A percentile compares a stretch with the other conserved stretches of the same genome.
Conservation (phyloP, 1,284 basidiomycete genomes). For the Stygiomarasmius scandens region DNA sequence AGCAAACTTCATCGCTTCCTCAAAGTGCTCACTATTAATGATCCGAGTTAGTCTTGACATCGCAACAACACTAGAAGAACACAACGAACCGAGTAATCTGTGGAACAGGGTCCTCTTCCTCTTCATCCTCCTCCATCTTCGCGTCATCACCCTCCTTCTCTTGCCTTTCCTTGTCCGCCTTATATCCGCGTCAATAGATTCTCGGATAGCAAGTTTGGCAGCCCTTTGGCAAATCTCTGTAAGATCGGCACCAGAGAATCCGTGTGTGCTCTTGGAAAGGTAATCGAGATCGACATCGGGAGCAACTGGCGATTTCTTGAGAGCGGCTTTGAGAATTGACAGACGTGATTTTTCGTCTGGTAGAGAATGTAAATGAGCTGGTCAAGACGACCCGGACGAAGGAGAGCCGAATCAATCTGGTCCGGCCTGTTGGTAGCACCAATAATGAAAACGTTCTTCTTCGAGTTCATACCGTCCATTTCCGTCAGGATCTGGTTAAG, state of each 20-base stretch:
- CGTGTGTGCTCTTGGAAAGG: constrained; percentile 94
- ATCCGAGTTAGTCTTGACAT: constrained; percentile 9
- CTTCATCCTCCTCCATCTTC: constrained; percentile 76
- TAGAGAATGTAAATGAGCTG: constrained; percentile 90
- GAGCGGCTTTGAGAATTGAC: constrained; percentile 88
- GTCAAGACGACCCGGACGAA: constrained; percentile 98
- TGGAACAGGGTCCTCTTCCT: constrained; percentile 93
- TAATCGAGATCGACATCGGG: constrained; percentile 85
- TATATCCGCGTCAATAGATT: constrained; percentile 94
- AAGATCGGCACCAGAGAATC: constrained; percentile 99
- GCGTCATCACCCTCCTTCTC: constrained; percentile 75
- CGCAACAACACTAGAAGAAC: constrained; percentile 5
- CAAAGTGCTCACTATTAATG: constrained; percentile 79
- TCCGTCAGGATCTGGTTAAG: constrained; percentile 97
- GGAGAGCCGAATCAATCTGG: constrained; percentile 95
- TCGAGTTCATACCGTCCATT: constrained; percentile 99
- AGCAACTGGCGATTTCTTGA: constrained; percentile 92
- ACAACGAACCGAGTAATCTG: constrained; percentile 79
- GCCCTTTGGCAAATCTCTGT: constrained; percentile 99
- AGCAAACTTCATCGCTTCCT: constrained; percentile 96
- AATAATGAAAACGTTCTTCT: constrained; percentile 99
- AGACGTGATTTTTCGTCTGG: constrained; percentile 93
- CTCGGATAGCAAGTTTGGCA: constrained; percentile 95
- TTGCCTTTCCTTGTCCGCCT: constrained; percentile 79
- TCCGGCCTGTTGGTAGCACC: constrained; percentile 99